These are phyloP conservation scores for Wallacemonas collosoma DNA, from an alignment of 208 protist species.

Conservation along the genomic window DNA sequence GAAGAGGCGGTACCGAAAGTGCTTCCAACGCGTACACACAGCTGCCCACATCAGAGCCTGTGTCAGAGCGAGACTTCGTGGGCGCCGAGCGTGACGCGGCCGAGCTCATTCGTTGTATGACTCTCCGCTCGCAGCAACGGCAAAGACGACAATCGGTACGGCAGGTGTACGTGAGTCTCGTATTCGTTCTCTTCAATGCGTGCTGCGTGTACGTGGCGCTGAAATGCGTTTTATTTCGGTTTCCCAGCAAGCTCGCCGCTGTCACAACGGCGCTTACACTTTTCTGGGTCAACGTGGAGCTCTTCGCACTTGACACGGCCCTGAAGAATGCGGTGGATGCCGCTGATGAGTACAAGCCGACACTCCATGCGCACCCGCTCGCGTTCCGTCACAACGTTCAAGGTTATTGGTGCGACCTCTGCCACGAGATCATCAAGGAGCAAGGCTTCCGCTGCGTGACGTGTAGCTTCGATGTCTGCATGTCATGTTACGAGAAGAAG, in stretches of 20 bases:
- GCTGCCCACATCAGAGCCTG: conserved; percentile 13
- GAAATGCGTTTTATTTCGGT: conserved; percentile 6
- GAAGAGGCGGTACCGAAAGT: background rate
- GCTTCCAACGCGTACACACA: background rate
- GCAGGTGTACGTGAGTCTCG: background rate
- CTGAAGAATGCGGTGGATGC: background rate
- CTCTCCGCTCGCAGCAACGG: conserved; percentile 7
- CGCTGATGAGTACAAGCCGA: conserved; percentile 8
- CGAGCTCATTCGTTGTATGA: background rate
- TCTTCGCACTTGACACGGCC: conserved; percentile 10
- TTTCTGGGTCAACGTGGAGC: conserved; percentile 11
- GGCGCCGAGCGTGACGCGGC: background rate
- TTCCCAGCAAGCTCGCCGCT: conserved; percentile 8
- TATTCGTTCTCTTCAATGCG: conserved; percentile 5
- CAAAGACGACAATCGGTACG: background rate
- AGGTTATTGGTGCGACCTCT: conserved; percentile 9
- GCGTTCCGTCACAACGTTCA: background rate
- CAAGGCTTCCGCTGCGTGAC: conserved; percentile 7
- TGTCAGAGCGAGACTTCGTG: background rate
- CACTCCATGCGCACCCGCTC: conserved; percentile 6
- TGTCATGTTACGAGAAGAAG: conserved; percentile 14
- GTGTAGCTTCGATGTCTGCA: conserved; percentile 14
- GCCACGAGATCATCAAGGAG: background rate
- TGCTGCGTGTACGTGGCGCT: conserved; percentile 15
- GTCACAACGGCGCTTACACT: conserved; percentile 2